Base-by-base conservation (phyloP, 2,329 filamentous ascomycete species). In the Pestalotiopsis sp. region DNA sequence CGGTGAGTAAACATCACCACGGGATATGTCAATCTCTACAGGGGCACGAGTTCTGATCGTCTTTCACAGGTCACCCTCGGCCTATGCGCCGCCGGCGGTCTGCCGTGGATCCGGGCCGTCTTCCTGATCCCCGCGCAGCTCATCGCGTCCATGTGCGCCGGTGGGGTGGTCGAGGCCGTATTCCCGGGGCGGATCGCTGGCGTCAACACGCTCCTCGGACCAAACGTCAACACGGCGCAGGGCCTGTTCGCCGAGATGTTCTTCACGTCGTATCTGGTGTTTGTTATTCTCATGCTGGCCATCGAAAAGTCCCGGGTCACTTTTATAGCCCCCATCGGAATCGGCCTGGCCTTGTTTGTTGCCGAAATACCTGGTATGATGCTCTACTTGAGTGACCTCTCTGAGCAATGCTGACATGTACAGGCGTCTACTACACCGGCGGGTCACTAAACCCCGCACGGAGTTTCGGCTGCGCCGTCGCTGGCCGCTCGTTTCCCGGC, bases 231-330 rank as follows among this genome's bases (percentile, higher is more conserved):
- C 58, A 78, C 83, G 57, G 81, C 79, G 0, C 86, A 88, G 70
- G 88, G 87, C 3, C 75, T 90, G 17, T 89, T 90, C 73, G 85
- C 89, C 68, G 88, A 90, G 74, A 85, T 88, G 80, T 87, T 90
- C 73, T 80, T 90, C 40, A 90, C 87, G 0, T 81, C 86, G 0
- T 81, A 88, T 73, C 80, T 90, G 17, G 83, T 89, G 11, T 84
- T 90, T 68, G 84, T 87, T 6, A 84, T 90, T 67, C 84, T 89
- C 74, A 91, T 91, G 88, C 80, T 91, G 40, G 89, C 89, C 0
- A 85, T 83, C 3, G 89, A 91, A 73, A 92, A 92, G 77, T 89
- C 91, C 73, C 87, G 86, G 70, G 86, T 85, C 4, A 92, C 89
- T 0, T 92, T 85, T 73, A 78, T 92, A 3, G 90, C 89, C 0